Evolutionary conservation across 768 basidiomycete species (phyloP).

Genomic region (Kwoniella pini): DNA sequence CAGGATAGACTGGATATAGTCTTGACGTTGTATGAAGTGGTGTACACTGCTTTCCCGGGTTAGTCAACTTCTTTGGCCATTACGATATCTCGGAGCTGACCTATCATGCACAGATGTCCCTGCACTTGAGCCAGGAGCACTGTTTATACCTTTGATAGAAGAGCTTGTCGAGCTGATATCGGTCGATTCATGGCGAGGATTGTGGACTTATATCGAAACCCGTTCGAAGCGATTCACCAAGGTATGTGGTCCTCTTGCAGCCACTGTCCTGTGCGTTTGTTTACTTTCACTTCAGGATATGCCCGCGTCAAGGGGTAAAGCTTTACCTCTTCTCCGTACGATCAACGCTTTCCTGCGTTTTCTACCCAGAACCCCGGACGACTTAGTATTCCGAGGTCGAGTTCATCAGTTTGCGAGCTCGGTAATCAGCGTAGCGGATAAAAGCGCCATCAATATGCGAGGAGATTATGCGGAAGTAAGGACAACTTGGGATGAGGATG

Average conservation of each 20-base stretch:
- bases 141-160: slow-evolving; percentile 49
- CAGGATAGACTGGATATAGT: slow-evolving; percentile 43
- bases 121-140: slow-evolving; percentile 41
- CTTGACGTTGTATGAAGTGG: slow-evolving; percentile 43
- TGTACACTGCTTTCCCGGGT: slow-evolving; percentile 29
- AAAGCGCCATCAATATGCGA: slow-evolving; percentile 50
- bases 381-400: slow-evolving; percentile 47
- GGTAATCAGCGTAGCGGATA: slow-evolving; percentile 50
- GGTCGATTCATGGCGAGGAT: slow-evolving; percentile 40
- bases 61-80: neutral
- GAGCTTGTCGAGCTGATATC: slow-evolving; percentile 48
- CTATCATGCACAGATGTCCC: slow-evolving; percentile 25
- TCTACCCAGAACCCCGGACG: slow-evolving; percentile 44
- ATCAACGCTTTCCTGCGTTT: slow-evolving; percentile 49
- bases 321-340: slow-evolving; percentile 39
- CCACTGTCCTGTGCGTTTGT: neutral
- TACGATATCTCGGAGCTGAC: neutral
- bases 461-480: slow-evolving; percentile 46
- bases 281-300: too few species aligned
- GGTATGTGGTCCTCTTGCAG: slow-evolving; percentile 16
- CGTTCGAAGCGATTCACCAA: slow-evolving; percentile 48
- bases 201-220: slow-evolving; percentile 47
- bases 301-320: slow-evolving; percentile 51
- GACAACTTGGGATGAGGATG: slow-evolving; percentile 47
- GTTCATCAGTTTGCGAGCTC: slow-evolving; percentile 48